Evolutionary conservation across 495 filamentous ascomycete genomes (phyloP).

Genomic region (Neurospora sp.): DNA sequence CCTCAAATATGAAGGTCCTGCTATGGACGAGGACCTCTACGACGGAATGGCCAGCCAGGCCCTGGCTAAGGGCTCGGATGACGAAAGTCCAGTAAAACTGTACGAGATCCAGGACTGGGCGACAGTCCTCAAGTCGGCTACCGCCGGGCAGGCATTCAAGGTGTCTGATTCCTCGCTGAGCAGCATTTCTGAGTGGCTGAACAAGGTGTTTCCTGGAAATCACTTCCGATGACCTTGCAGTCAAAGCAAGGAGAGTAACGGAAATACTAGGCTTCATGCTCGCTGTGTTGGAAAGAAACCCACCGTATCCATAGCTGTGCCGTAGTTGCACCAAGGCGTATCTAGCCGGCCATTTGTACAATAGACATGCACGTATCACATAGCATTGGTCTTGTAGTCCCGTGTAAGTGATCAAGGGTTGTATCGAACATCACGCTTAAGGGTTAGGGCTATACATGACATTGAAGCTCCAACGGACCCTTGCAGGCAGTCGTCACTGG

Average conservation of each 20-base stretch:
- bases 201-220: neutral
- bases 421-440: neutral
- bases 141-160: neutral
- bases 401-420: neutral
- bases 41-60: slow-evolving; percentile 9
- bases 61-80: slow-evolving; percentile 2
- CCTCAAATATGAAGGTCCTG: slow-evolving; percentile 2
- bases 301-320: neutral
- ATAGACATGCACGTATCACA: neutral
- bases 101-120: neutral
- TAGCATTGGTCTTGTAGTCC: neutral
- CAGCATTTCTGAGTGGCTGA: neutral
- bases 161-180: neutral
- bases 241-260: neutral
- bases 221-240: neutral
- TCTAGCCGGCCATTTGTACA: neutral
- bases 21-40: slow-evolving; percentile 3
- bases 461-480: slow-evolving; percentile 1
- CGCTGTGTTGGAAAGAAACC: neutral
- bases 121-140: neutral
- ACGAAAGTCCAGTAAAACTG: neutral
- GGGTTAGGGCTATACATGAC: slow-evolving; percentile 4
- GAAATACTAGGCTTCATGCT: neutral
- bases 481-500: slow-evolving; percentile 3
- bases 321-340: neutral